Evolutionary conservation across 2,329 filamentous ascomycete genomes (phyloP).

Genomic region (Neofusicoccum kwambonambiense): DNA sequence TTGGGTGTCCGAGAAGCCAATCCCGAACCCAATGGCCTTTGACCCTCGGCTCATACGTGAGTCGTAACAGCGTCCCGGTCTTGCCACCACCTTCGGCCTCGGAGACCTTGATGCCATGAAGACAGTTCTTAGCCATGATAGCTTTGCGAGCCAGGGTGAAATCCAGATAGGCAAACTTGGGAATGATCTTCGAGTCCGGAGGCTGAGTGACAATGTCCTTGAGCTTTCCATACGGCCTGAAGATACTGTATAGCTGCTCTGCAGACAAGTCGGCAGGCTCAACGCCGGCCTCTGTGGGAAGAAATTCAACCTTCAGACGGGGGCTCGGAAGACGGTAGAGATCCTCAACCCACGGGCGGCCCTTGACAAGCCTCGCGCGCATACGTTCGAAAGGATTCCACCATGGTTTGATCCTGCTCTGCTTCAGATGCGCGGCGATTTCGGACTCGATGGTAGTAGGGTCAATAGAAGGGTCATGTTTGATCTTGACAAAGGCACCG

Average conservation of each 20-base stretch:
- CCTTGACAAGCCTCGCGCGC: conserved; percentile 69
- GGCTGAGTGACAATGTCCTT: conserved; percentile 80
- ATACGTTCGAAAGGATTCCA: conserved; percentile 79
- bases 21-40: conserved; percentile 80
- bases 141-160: conserved; percentile 72
- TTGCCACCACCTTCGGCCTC: conserved; percentile 71
- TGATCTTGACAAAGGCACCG: conserved; percentile 88
- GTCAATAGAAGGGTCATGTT: conserved; percentile 49
- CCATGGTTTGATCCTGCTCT: conserved; percentile 79
- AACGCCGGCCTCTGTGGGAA: conserved; percentile 68
- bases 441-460: conserved; percentile 59
- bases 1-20: conserved; percentile 82
- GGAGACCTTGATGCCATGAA: conserved; percentile 76
- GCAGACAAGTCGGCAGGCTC: conserved; percentile 77
- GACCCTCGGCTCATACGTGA: conserved; percentile 78
- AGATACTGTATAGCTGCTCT: conserved; percentile 82
- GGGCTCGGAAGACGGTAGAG: conserved; percentile 76
- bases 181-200: conserved; percentile 79
- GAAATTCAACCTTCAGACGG: conserved; percentile 79
- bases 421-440: conserved; percentile 62
- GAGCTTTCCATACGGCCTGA: conserved; percentile 87
- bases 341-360: conserved; percentile 92
- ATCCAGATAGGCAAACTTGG: conserved; percentile 76
- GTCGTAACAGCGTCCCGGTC: conserved; percentile 70
- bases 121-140: conserved; percentile 86